These are phyloP conservation scores for Fraxinus sp. DNA, from an alignment of 305 asterid species.

Conservation along the genomic window DNA sequence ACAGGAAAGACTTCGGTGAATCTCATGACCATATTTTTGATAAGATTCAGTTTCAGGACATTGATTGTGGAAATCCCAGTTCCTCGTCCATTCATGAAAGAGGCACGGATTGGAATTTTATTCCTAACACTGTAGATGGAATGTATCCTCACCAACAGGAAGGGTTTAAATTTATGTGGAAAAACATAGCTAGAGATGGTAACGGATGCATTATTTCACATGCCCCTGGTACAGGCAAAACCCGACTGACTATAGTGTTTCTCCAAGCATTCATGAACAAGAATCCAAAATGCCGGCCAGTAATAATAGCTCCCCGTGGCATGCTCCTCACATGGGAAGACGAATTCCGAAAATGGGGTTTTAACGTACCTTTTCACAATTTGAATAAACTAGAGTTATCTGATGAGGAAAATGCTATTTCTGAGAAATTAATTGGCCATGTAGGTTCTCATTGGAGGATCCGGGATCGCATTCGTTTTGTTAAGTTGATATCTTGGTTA, in stretches of 20 bases:
- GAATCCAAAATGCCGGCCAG: constrained; percentile 48
- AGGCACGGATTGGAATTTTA: constrained; percentile 51
- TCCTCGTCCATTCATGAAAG: background rate
- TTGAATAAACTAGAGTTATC: constrained; percentile 40
- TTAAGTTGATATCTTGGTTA: constrained; percentile 52
- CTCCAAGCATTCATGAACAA: constrained; percentile 52
- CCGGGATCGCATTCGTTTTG: constrained; percentile 21
- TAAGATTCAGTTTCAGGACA: constrained; percentile 14
- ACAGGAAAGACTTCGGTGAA: constrained; percentile 5
- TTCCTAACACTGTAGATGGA: constrained; percentile 29
- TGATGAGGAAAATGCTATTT: constrained; percentile 26
- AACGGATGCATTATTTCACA: constrained; percentile 76
- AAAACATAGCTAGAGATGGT: constrained; percentile 62
- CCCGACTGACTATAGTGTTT: constrained; percentile 58
- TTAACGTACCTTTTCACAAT: constrained; percentile 47
- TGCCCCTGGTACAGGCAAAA: constrained; percentile 79
- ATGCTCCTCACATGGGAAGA: constrained; percentile 69
- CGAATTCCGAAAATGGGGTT: constrained; percentile 51
- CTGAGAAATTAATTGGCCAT: background rate
- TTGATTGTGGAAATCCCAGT: background rate
- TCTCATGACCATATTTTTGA: constrained; percentile 1
- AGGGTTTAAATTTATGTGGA: constrained; percentile 63
- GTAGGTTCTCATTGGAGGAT: background rate
- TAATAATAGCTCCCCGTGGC: constrained; percentile 66
- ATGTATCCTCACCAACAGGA: constrained; percentile 63